Conservation (phyloP, 2,329 filamentous ascomycete species). For the Scolecobasidium constrictum region DNA sequence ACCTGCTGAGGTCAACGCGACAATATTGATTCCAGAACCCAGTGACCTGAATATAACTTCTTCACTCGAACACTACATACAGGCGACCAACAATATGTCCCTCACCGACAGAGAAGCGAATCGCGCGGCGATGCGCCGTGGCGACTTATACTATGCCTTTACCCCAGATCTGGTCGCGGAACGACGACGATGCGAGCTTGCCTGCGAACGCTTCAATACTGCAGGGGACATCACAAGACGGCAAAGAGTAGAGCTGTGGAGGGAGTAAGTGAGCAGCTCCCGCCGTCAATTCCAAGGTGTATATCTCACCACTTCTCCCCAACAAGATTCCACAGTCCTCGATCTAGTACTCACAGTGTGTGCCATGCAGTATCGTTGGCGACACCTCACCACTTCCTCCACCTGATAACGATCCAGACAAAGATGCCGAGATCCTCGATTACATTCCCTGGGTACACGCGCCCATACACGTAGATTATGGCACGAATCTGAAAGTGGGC, state of each 20-base stretch:
- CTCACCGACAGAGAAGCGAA: constrained; percentile 18
- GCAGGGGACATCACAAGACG: constrained; percentile 50
- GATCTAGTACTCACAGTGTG: neutral
- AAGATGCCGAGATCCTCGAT: constrained; percentile 54
- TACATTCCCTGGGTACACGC: constrained; percentile 59
- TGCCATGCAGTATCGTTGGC: constrained; percentile 45
- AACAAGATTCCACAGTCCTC: no score
- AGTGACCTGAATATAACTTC: no score
- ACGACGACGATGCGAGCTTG: constrained; percentile 50
- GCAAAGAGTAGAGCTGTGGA: constrained; percentile 55
- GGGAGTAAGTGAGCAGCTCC: constrained; percentile 46
- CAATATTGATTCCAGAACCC: no score
- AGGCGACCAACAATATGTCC: no score
- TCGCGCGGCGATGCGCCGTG: constrained; percentile 44
- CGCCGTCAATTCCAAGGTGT: neutral
- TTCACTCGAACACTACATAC: no score
- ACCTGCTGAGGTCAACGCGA: no score
- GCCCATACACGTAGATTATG: constrained; percentile 67
- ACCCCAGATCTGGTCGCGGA: constrained; percentile 55
- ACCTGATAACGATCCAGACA: constrained; percentile 42
- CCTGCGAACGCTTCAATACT: constrained; percentile 54
- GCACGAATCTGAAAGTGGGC: constrained; percentile 61
- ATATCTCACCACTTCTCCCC: neutral
- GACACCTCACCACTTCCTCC: constrained; percentile 56
- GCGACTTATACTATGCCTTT: constrained; percentile 67